A percentile compares a stretch with the other conserved stretches of the same genome.
Conservation (phyloP, 2,329 filamentous ascomycete species). For the Botryotinia globosa region DNA sequence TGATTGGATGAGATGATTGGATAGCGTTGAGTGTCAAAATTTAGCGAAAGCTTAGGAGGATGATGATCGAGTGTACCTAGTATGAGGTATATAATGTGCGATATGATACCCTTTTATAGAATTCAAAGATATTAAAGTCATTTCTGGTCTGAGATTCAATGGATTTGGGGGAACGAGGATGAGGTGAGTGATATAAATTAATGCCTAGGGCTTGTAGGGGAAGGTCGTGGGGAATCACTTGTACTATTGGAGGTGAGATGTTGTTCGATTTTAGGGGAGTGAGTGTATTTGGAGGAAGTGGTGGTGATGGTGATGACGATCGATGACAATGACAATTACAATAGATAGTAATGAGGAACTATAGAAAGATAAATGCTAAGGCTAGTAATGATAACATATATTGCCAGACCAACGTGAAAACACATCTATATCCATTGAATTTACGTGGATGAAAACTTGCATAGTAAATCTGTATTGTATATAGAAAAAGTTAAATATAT, state of each 20-base stretch:
- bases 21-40: neutral
- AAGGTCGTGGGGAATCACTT: neutral
- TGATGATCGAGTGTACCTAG: neutral
- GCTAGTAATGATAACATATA: neutral
- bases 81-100: neutral
- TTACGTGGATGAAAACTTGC: fast-evolving
- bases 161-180: no score
- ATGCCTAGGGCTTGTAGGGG: neutral
- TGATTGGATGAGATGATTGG: neutral
- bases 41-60: neutral
- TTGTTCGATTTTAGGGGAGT: neutral
- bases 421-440: no score
- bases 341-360: neutral
- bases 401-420: no score
- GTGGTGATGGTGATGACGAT: neutral
- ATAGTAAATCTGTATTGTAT: no score
- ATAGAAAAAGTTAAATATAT: no score
- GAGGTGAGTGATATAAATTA: neutral
- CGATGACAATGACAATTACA: neutral
- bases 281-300: neutral
- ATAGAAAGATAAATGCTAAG: neutral
- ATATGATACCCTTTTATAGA: conserved; percentile 1
- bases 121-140: neutral
- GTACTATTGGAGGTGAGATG: neutral
- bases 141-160: neutral